A percentile compares a stretch with the other conserved stretches of the same genome.
phyloP scores from a whole-genome alignment of 2,329 filamentous ascomycete species.

The Periconia sp. region DNA sequence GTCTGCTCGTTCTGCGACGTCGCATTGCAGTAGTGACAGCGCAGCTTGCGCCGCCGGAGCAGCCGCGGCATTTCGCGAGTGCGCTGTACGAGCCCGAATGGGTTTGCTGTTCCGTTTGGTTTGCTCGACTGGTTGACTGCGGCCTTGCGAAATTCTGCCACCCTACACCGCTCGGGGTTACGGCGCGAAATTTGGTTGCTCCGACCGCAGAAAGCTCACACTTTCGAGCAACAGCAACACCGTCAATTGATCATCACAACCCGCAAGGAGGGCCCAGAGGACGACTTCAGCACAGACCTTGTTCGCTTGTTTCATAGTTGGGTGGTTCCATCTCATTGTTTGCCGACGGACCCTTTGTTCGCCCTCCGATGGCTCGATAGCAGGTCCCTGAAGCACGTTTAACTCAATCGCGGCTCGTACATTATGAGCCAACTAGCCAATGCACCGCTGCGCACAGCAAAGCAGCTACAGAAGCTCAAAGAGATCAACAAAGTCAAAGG shows the following conservation, averaged over 20 bases:
- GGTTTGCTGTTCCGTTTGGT: constrained; percentile 2
- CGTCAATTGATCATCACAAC: not conserved
- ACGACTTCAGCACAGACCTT: no score
- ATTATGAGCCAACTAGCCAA: constrained; percentile 37
- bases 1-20: constrained; percentile 27
- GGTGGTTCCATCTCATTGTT: no score
- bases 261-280: not conserved
- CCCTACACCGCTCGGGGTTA: constrained; percentile 1
- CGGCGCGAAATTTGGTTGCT: constrained; percentile 11
- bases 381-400: constrained; percentile 17
- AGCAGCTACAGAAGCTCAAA: constrained; percentile 37
- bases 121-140: constrained; percentile 14
- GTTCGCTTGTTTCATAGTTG: no score
- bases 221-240: not conserved
- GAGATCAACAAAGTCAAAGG: constrained; percentile 52
- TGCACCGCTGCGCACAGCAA: constrained; percentile 30
- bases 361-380: constrained; percentile 34
- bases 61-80: constrained; percentile 34
- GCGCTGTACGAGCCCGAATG: constrained; percentile 3
- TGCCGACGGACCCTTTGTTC: no score
- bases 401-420: constrained; percentile 60
- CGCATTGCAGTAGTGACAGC: constrained; percentile 43
- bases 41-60: constrained; percentile 41
- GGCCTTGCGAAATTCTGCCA: constrained; percentile 6
- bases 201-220: constrained; percentile 1